These are phyloP conservation scores for Suhomyces panamericanus DNA, from an alignment of 1,139 yeast genomes.

Conservation along the genomic window DNA sequence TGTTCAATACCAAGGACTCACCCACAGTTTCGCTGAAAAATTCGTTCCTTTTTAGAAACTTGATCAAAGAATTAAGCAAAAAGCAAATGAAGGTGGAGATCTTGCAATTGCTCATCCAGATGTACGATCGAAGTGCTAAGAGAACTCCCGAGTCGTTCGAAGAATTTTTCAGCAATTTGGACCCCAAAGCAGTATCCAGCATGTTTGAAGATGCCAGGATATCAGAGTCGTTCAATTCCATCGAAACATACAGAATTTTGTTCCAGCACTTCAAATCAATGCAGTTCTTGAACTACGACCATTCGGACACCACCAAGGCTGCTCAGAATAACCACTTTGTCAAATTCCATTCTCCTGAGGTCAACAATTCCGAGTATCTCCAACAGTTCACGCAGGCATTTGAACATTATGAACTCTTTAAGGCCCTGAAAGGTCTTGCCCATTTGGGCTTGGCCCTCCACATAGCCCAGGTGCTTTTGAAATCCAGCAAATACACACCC, in stretches of 20 bases:
- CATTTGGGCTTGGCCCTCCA: constrained; percentile 28
- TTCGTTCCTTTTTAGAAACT: constrained; percentile 19
- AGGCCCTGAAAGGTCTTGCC: not conserved
- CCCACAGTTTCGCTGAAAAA: constrained; percentile 5
- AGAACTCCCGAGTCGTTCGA: constrained; percentile 19
- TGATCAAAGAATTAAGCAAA: constrained; percentile 20
- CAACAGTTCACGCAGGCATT: constrained; percentile 20
- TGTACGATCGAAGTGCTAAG: constrained; percentile 16
- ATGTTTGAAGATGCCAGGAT: constrained; percentile 17
- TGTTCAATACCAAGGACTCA: constrained; percentile 16
- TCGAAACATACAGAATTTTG: constrained; percentile 22
- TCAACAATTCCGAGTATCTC: constrained; percentile 24
- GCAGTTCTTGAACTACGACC: constrained; percentile 33
- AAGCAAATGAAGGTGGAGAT: constrained; percentile 18
- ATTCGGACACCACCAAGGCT: constrained; percentile 24
- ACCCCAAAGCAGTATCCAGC: constrained; percentile 12
- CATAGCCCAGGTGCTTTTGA: constrained; percentile 22
- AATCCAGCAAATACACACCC: constrained; percentile 25
- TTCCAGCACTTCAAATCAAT: constrained; percentile 33
- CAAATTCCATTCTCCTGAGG: constrained; percentile 18
- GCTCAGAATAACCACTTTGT: constrained; percentile 19
- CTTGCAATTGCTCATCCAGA: constrained; percentile 15
- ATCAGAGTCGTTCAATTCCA: constrained; percentile 22
- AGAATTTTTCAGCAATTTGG: constrained; percentile 19
- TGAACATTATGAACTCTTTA: constrained; percentile 17